These are phyloP conservation scores for Globisporangium abappressorium DNA, from an alignment of 352 stramenopile species.

Conservation along the genomic window DNA sequence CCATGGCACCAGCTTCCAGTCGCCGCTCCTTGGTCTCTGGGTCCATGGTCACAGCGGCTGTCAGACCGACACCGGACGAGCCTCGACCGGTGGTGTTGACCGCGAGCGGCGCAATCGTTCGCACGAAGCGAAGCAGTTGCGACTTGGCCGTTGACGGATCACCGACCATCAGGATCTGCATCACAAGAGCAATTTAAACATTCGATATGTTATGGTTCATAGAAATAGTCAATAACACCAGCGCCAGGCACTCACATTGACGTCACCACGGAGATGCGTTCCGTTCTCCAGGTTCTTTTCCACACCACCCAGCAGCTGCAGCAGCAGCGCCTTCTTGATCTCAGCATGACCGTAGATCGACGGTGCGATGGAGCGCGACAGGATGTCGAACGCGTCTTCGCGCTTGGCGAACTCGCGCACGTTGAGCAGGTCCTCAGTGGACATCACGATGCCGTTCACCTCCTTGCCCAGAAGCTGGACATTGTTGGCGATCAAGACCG, in stretches of 20 bases:
- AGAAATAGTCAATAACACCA: background rate
- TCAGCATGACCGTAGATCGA: constrained; percentile 98
- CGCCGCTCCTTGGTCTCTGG: constrained; percentile 91
- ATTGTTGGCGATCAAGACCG: constrained; percentile 96
- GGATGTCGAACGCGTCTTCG: constrained; percentile 88
- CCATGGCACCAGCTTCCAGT: constrained; percentile 98
- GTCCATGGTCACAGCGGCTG: constrained; percentile 97
- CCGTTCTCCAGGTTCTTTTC: constrained; percentile 98
- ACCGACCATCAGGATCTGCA: constrained; percentile 92
- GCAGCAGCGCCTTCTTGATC: constrained; percentile 94
- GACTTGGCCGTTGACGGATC: constrained; percentile 99
- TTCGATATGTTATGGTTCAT: background rate
- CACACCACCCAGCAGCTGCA: constrained; percentile 87
- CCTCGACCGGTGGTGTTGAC: constrained; percentile 90
- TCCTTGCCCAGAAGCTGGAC: constrained; percentile 94
- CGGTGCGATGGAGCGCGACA: constrained; percentile 94
- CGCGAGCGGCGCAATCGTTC: constrained; percentile 91
- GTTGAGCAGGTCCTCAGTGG: constrained; percentile 87
- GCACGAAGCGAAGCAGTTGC: constrained; percentile 97
- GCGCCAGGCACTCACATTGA: constrained; percentile 86
- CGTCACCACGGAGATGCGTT: constrained; percentile 99
- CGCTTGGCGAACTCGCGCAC: constrained; percentile 93
- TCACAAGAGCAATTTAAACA: constrained; percentile 3
- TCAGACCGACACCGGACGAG: constrained; percentile 93
- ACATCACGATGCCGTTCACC: constrained; percentile 91